Evolutionary conservation across 108 stramenopile genomes (phyloP), one percentile per base, ranked within the genome.

Genomic region (Cylindrotheca fusiformis): DNA sequence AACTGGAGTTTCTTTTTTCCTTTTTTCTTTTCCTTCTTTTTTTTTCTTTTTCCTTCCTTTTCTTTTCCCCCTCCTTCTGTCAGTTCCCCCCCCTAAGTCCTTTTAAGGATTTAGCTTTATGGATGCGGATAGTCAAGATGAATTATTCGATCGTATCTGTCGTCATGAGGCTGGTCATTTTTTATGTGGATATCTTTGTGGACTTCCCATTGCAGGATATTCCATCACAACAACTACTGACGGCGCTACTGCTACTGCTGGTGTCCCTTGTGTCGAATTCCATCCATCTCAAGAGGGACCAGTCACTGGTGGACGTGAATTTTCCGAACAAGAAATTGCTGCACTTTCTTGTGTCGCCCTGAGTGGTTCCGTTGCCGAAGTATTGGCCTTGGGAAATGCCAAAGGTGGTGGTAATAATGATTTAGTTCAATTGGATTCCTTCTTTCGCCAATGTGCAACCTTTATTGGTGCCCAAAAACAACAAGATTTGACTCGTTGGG

Each of bases 401-500:
- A 74, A 68, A 46, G n/a, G n/a, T n/a, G 87, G 92, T 10, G 65
- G 63, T n/a, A 77, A 81, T 53, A 75, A 80, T 52, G 92, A 94
- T 74, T 71, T 94, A 52, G 23, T 90, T n/a, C 72, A 79, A 65
- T 61, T 94, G 57, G 78, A 90, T 45, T 62, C 55, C 63, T 63
- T 88, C 23, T 88, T 90, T 68, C 72, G 83, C 2, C 63, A 74
- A 29, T 73, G 80, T 24, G 53, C 78, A 63, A 79, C 86, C 20
- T 94, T 94, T 68, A 71, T 90, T 45, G 92, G 92, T 19, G 87
- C 88, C n/a, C 74, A 82, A 45, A 84, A 86, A 44, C 92, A 94
- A 61, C 92, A 94, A 73, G 89, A 88, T 27, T 49, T 94, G 65
- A 94, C 92, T 21, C 74, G 92, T 56, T 94, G 92, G 92, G 92